phyloP scores from a whole-genome alignment of 106 monocot genomes.

The Agapanthus africanus region DNA sequence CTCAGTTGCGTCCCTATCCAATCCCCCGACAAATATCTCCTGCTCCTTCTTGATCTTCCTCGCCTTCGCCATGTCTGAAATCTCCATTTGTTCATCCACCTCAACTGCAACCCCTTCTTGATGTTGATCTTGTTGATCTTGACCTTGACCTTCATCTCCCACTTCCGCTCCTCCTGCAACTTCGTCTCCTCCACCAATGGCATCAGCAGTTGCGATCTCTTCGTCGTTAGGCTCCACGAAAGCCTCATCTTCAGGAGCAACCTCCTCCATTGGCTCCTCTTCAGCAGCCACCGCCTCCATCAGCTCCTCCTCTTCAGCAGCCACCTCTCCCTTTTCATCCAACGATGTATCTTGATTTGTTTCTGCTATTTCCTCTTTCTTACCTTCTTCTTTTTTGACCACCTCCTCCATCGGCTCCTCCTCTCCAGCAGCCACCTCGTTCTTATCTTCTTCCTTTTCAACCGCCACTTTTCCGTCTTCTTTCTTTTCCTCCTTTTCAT shows the following conservation, averaged over 20 bases:
- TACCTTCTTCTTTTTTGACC: too few relatives aligned
- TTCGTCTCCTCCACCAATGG: constrained; percentile 5
- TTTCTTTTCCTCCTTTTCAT: neutral
- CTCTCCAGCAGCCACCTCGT: neutral
- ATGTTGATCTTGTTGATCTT: too few relatives aligned
- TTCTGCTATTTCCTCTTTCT: neutral
- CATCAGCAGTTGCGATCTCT: constrained; percentile 5
- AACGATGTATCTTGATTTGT: neutral
- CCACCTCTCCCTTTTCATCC: neutral
- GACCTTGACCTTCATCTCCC: constrained; percentile 11
- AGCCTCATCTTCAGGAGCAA: too few relatives aligned
- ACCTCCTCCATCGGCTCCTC: constrained; percentile 7
- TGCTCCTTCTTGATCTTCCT: constrained; percentile 58
- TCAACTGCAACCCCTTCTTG: constrained; percentile 18
- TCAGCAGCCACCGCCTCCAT: neutral
- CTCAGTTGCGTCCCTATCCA: constrained; percentile 58
- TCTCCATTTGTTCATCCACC: constrained; percentile 48
- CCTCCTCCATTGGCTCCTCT: too few relatives aligned
- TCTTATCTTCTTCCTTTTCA: neutral
- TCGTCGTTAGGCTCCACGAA: neutral
- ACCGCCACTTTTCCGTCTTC: constrained; percentile 13
- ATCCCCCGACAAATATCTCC: constrained; percentile 66
- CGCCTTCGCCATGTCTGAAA: constrained; percentile 55
- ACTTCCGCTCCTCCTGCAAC: constrained; percentile 10
- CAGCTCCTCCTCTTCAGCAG: neutral